These are phyloP conservation scores for Pseudozyma sp. DNA, from an alignment of 1,284 basidiomycete species.

Conservation along the genomic window DNA sequence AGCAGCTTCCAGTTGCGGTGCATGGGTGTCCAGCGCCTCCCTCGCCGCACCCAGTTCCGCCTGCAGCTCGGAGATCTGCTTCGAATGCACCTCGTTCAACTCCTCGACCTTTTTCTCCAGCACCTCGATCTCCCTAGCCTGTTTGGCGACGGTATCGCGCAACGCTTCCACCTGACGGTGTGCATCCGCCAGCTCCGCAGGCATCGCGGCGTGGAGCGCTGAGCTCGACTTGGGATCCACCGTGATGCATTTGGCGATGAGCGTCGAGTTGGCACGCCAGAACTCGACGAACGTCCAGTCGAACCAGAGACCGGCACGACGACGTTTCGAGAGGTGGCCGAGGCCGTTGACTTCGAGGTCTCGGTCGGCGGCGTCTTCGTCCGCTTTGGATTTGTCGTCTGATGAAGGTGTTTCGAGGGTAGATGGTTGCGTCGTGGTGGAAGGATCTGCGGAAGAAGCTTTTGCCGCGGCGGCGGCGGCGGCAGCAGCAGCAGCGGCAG, in stretches of 20 bases:
- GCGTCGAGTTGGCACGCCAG: constrained; percentile 91
- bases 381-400: constrained; percentile 37
- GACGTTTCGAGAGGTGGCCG: constrained; percentile 69
- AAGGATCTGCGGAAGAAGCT: constrained; percentile 22
- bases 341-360: constrained; percentile 48
- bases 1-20: constrained; percentile 20
- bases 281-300: constrained; percentile 99
- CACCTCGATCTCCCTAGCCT: constrained; percentile 46
- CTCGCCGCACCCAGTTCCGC: constrained; percentile 15
- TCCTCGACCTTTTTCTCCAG: constrained; percentile 45
- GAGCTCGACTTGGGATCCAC: constrained; percentile 57
- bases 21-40: constrained; percentile 11
- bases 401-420: constrained; percentile 6
- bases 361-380: constrained; percentile 45
- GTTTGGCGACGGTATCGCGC: constrained; percentile 48
- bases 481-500: constrained; percentile 33
- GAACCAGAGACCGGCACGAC: constrained; percentile 87
- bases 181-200: constrained; percentile 63
- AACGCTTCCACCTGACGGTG: constrained; percentile 58
- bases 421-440: constrained; percentile 1
- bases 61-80: constrained; percentile 7
- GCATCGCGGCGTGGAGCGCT: constrained; percentile 28
- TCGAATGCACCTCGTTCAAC: constrained; percentile 24
- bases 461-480: constrained; percentile 32
- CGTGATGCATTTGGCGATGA: constrained; percentile 59